Percentiles rank a stretch among this genome's conserved stretches.
These are phyloP conservation scores for Xylaria curta DNA, from an alignment of 495 filamentous ascomycete genomes.

Conservation along the genomic window DNA sequence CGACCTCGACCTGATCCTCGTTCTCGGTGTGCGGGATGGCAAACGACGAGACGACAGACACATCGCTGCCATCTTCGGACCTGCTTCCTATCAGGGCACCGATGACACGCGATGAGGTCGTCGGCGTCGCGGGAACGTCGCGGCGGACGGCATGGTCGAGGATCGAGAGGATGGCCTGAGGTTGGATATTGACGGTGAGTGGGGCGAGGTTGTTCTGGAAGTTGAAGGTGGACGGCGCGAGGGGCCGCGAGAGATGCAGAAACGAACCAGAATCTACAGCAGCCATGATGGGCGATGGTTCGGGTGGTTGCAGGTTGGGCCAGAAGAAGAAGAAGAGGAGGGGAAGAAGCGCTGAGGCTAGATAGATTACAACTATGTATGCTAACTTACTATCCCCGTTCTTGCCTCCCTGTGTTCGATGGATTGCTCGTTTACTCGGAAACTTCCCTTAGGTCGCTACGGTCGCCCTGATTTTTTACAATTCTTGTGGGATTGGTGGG, in stretches of 20 bases:
- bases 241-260: conserved; percentile 90
- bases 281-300: conserved; percentile 71
- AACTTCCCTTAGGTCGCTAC: background rate
- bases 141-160: conserved; percentile 95
- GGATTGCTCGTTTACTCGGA: conserved; percentile 16
- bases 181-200: conserved; percentile 90
- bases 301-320: background rate
- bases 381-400: conserved; percentile 6
- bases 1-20: conserved; percentile 97
- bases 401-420: conserved; percentile 15
- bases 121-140: conserved; percentile 78
- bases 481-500: conserved; percentile 31
- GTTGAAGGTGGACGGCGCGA: conserved; percentile 79
- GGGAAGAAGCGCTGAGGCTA: conserved; percentile 9
- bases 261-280: conserved; percentile 73
- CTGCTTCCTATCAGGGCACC: conserved; percentile 91
- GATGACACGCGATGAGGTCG: conserved; percentile 92
- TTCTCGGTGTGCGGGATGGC: conserved; percentile 98
- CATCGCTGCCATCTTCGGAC: conserved; percentile 94
- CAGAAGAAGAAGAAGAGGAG: conserved; percentile 10
- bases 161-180: conserved; percentile 96
- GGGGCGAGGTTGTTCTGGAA: conserved; percentile 85
- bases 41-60: conserved; percentile 93
- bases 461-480: conserved; percentile 26
- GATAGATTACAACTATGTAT: background rate